Evolutionary conservation across 2,329 filamentous ascomycete genomes (phyloP).

Genomic region (Colletotrichum lentis): DNA sequence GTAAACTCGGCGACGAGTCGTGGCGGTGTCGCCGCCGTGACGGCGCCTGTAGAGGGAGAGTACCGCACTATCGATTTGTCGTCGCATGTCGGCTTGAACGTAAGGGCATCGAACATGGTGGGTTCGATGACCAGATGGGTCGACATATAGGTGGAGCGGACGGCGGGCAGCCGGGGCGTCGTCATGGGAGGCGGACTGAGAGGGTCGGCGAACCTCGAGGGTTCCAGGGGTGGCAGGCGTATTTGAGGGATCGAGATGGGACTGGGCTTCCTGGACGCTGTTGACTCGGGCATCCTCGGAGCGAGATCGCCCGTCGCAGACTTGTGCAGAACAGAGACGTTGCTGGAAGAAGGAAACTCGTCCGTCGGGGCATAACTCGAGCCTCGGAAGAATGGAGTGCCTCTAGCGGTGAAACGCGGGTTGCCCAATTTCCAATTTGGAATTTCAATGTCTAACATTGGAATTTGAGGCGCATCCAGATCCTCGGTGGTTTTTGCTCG

Average conservation of each 20-base stretch:
- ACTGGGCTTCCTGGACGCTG: conserved; percentile 49
- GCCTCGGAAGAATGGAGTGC: conserved; percentile 79
- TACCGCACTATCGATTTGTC: conserved; percentile 85
- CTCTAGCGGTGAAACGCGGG: conserved; percentile 78
- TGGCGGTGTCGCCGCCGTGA: conserved; percentile 88
- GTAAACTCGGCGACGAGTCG: conserved; percentile 96
- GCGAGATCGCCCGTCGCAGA: conserved; percentile 48
- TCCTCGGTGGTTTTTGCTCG: conserved; percentile 72
- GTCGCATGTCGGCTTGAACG: conserved; percentile 80
- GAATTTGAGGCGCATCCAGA: conserved; percentile 54
- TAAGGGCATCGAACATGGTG: conserved; percentile 82
- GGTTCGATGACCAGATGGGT: conserved; percentile 68
- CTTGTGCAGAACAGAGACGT: conserved; percentile 57
- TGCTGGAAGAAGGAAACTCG: conserved; percentile 69
- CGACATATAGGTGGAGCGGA: conserved; percentile 59
- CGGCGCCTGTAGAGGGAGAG: conserved; percentile 72
- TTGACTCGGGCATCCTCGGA: conserved; percentile 43
- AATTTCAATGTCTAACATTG: conserved; percentile 76
- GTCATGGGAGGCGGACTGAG: conserved; percentile 41
- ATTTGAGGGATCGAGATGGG: conserved; percentile 51
- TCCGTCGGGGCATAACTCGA: conserved; percentile 83
- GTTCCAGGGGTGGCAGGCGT: conserved; percentile 41
- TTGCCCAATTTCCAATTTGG: conserved; percentile 86
- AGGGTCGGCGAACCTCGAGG: conserved; percentile 40
- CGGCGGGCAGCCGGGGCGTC: conserved; percentile 51